A percentile compares a stretch with the other conserved stretches of the same genome.
Evolutionary conservation across 1,284 basidiomycete genomes (phyloP).

Genomic region (Somion occarium): DNA sequence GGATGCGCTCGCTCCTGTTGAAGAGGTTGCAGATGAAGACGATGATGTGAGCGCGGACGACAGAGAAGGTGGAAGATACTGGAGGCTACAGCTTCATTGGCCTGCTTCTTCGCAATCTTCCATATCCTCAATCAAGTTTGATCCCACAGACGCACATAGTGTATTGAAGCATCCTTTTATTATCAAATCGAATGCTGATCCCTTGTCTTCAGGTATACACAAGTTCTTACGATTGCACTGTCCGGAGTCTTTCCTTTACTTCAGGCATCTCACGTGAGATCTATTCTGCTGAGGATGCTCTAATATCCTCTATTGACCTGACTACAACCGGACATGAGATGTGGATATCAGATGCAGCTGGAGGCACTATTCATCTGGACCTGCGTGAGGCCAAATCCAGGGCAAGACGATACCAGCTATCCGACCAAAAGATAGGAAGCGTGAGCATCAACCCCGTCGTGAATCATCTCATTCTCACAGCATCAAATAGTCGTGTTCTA

Average conservation of each 20-base stretch:
- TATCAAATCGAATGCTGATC: background rate
- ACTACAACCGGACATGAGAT: conserved; percentile 64
- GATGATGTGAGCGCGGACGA: conserved; percentile 40
- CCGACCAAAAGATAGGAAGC: conserved; percentile 69
- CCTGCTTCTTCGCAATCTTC: conserved; percentile 74
- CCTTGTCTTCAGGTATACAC: conserved; percentile 56
- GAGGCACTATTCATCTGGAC: conserved; percentile 69
- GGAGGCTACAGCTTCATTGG: conserved; percentile 79
- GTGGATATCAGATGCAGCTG: conserved; percentile 72
- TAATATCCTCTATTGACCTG: conserved; percentile 66
- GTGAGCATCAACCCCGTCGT: conserved; percentile 70
- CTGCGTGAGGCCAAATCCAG: conserved; percentile 56
- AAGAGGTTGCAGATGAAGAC: conserved; percentile 61
- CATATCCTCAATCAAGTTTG: conserved; percentile 69
- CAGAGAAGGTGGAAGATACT: conserved; percentile 65
- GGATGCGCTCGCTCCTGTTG: conserved; percentile 66
- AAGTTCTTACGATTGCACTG: conserved; percentile 71
- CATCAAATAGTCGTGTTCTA: conserved; percentile 64
- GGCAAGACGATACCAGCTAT: conserved; percentile 57
- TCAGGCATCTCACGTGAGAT: conserved; percentile 66
- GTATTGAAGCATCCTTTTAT: conserved; percentile 32
- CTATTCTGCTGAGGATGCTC: conserved; percentile 50
- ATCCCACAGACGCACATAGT: conserved; percentile 66
- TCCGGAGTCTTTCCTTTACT: conserved; percentile 66
- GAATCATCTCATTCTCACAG: conserved; percentile 63